phyloP scores from a whole-genome alignment of 768 basidiomycete genomes.

The Phylloporus arenicola region DNA sequence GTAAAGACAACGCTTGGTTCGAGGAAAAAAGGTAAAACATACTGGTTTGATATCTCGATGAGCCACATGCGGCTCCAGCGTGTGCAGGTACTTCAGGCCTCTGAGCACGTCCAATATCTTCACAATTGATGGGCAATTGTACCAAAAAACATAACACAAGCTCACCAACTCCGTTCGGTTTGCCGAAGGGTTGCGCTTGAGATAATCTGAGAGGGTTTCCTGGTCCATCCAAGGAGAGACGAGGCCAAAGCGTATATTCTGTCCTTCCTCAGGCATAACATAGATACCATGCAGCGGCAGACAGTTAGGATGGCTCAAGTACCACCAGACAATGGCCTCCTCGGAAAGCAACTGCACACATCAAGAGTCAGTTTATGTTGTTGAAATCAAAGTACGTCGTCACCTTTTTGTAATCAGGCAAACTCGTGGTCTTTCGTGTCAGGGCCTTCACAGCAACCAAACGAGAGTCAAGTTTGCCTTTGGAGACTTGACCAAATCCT shows the following conservation, averaged over 20 bases:
- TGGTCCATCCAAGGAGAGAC: slow-evolving; percentile 39
- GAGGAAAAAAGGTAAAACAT: slow-evolving; percentile 1
- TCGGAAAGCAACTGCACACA: slow-evolving; percentile 19
- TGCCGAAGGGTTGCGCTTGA: slow-evolving; percentile 19
- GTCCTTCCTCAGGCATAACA: slow-evolving; percentile 10
- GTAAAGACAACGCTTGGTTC: not conserved
- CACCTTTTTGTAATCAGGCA: slow-evolving; percentile 17
- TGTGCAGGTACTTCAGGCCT: slow-evolving; percentile 43
- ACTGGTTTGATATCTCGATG: slow-evolving; percentile 31
- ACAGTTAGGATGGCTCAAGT: slow-evolving; percentile 32
- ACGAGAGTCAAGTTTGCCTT: slow-evolving; percentile 15
- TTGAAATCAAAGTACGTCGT: not conserved
- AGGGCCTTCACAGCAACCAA: slow-evolving; percentile 29
- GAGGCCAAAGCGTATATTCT: slow-evolving; percentile 17
- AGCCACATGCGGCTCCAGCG: slow-evolving; percentile 32
- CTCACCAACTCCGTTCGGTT: slow-evolving; percentile 31
- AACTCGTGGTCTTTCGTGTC: not conserved
- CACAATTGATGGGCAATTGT: not conserved
- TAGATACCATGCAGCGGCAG: slow-evolving; percentile 34
- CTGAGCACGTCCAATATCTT: slow-evolving; percentile 41
- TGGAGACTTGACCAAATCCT: slow-evolving; percentile 19
- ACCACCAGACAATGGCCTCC: slow-evolving; percentile 33
- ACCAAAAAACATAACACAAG: not conserved
- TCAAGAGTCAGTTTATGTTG: not conserved
- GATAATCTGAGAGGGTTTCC: slow-evolving; percentile 28